Evolutionary conservation across 805 yeast species (phyloP).

Genomic region (Candida quercuum): DNA sequence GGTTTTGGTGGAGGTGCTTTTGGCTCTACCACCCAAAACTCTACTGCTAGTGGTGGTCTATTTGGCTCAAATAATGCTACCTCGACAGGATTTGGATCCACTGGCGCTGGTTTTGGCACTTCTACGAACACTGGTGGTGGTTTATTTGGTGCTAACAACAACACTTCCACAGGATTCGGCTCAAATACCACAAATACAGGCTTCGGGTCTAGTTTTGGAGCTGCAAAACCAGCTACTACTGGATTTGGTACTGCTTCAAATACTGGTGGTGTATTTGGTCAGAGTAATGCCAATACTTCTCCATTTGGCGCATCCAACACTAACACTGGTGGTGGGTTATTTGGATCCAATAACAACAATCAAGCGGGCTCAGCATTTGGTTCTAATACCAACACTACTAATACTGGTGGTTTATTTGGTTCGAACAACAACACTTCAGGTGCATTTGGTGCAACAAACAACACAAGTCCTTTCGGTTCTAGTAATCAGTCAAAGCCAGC

Average conservation of each 20-base stretch:
- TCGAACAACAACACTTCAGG: conserved; percentile 15
- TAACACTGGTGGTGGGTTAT: conserved; percentile 35
- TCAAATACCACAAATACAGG: conserved; percentile 10
- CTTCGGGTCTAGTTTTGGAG: conserved; percentile 26
- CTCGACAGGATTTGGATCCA: conserved; percentile 22
- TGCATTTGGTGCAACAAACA: conserved; percentile 24
- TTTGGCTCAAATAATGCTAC: conserved; percentile 16
- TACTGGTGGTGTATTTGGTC: conserved; percentile 19
- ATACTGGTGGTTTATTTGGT: conserved; percentile 14
- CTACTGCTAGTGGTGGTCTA: conserved; percentile 14
- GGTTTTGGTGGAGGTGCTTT: conserved; percentile 27
- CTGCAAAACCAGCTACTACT: conserved; percentile 18
- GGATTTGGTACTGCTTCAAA: conserved; percentile 29
- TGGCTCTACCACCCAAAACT: conserved; percentile 32
- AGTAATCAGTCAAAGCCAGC: conserved; percentile 17
- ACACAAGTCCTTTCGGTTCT: conserved; percentile 21
- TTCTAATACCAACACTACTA: conserved; percentile 14
- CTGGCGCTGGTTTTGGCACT: conserved; percentile 26
- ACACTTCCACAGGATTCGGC: conserved; percentile 22
- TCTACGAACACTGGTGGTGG: conserved; percentile 25
- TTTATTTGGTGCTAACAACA: conserved; percentile 34
- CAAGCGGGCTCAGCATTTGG: conserved; percentile 30
- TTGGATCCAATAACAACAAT: conserved; percentile 30
- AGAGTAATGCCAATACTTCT: conserved; percentile 22
- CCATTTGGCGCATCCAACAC: conserved; percentile 37